phyloP scores from a whole-genome alignment of 2,329 filamentous ascomycete genomes.

The Diaporthe humulicola region DNA sequence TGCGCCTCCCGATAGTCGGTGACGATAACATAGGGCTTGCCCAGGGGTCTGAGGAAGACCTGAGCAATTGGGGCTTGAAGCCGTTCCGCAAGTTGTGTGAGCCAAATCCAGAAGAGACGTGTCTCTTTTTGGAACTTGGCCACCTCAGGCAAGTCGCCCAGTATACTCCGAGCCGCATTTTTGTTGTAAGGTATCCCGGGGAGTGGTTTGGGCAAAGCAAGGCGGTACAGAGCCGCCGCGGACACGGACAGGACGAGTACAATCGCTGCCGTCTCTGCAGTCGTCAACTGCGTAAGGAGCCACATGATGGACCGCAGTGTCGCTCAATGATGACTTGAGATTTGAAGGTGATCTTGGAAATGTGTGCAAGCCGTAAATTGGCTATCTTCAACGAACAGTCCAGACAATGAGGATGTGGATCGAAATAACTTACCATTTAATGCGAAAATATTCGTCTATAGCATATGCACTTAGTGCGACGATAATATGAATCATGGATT shows the following conservation, averaged over 20 bases:
- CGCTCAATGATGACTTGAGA: background rate
- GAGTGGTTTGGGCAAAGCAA: conserved; percentile 45
- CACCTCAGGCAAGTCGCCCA: conserved; percentile 44
- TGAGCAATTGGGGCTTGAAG: conserved; percentile 48
- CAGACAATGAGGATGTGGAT: background rate
- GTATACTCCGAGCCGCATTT: conserved; percentile 39
- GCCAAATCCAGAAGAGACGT: conserved; percentile 38
- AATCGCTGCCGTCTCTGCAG: background rate
- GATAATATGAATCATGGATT: background rate
- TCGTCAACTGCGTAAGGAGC: background rate
- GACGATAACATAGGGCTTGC: conserved; percentile 10
- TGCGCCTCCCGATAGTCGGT: conserved; percentile 22
- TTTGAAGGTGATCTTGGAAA: background rate
- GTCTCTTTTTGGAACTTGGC: conserved; percentile 32
- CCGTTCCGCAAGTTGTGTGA: conserved; percentile 31
- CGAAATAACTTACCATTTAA: background rate
- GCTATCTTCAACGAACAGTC: background rate
- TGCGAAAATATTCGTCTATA: background rate
- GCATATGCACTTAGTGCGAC: background rate
- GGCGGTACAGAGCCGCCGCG: conserved; percentile 11
- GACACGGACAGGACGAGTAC: background rate
- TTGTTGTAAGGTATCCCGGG: conserved; percentile 48
- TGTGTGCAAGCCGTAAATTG: too few relatives aligned
- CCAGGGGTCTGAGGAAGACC: conserved; percentile 50
- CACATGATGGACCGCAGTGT: background rate